Evolutionary conservation across 1,284 basidiomycete species (phyloP).

Genomic region (Puccinia coronata): DNA sequence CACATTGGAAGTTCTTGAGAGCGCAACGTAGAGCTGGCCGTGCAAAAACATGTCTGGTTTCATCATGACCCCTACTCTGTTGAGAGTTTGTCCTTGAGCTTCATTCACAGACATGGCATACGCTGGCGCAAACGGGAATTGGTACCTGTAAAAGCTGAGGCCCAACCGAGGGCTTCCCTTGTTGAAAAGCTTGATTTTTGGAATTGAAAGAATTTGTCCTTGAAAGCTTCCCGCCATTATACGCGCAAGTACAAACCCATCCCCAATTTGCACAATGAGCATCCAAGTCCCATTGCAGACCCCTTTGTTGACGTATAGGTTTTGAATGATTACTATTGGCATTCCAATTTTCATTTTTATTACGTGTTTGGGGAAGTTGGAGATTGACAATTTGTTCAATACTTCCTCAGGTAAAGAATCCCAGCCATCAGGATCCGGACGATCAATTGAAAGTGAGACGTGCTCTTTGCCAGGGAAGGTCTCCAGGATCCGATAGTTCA

Average conservation of each 20-base stretch:
- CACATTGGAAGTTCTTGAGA: too few species aligned
- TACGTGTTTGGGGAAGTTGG: not conserved
- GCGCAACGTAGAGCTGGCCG: slow-evolving; percentile 30
- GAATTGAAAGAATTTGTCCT: not conserved
- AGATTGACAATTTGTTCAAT: not conserved
- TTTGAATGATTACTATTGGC: not conserved
- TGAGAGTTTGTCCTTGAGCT: slow-evolving; percentile 11
- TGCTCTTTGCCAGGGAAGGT: not conserved
- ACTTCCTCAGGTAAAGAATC: not conserved
- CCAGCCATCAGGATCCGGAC: not conserved
- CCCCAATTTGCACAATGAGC: not conserved
- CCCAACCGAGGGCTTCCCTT: not conserved
- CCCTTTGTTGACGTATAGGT: not conserved
- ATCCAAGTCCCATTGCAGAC: not conserved
- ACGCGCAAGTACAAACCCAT: not conserved
- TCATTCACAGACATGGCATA: slow-evolving; percentile 27
- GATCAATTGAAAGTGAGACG: not conserved
- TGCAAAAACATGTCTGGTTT: not conserved
- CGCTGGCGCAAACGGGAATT: not conserved
- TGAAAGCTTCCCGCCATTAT: not conserved
- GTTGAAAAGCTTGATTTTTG: not conserved
- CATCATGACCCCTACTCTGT: not conserved
- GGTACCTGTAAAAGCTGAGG: not conserved
- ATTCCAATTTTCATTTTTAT: not conserved
- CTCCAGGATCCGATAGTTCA: not conserved